A percentile compares a stretch with the other conserved stretches of the same genome.
Evolutionary conservation across 768 basidiomycete species (phyloP).

Genomic region (Gelatoporia subvermispora): DNA sequence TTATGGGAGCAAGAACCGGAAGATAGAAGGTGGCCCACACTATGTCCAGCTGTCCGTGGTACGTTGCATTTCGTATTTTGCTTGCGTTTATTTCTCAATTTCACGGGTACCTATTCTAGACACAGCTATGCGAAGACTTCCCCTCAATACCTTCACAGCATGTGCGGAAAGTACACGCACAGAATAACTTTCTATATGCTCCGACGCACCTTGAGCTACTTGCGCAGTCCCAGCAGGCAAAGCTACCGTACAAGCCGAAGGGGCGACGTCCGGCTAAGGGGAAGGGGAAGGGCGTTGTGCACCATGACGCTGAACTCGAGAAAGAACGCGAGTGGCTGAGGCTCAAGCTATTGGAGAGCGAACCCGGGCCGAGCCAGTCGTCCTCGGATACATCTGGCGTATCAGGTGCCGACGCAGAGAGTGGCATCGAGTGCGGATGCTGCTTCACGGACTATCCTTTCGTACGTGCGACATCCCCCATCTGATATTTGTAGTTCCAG

Average conservation of each 20-base stretch:
- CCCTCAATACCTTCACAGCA: constrained; percentile 52
- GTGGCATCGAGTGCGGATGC: constrained; percentile 82
- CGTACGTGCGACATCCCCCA: constrained; percentile 44
- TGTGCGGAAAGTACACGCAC: constrained; percentile 40
- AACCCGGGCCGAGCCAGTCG: constrained; percentile 4
- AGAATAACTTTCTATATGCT: constrained; percentile 50
- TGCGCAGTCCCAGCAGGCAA: constrained; percentile 29
- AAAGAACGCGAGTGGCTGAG: constrained; percentile 43
- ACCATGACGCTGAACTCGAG: constrained; percentile 43
- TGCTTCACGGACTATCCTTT: constrained; percentile 74
- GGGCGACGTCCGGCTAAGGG: constrained; percentile 32
- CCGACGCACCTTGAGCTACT: constrained; percentile 55
- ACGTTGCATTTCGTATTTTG: constrained; percentile 16
- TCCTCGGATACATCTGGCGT: constrained; percentile 23
- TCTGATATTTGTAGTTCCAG: background rate
- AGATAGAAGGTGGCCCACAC: constrained; percentile 32
- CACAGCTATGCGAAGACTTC: constrained; percentile 50
- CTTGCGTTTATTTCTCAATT: background rate
- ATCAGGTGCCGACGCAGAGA: constrained; percentile 40
- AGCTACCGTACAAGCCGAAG: constrained; percentile 30
- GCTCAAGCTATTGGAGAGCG: constrained; percentile 27
- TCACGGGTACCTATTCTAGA: background rate
- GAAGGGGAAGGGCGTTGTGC: constrained; percentile 36
- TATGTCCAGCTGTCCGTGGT: constrained; percentile 56
- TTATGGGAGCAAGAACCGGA: constrained; percentile 45